phyloP scores from a whole-genome alignment of 805 yeast species.

The Saccharomyces eubayanus region DNA sequence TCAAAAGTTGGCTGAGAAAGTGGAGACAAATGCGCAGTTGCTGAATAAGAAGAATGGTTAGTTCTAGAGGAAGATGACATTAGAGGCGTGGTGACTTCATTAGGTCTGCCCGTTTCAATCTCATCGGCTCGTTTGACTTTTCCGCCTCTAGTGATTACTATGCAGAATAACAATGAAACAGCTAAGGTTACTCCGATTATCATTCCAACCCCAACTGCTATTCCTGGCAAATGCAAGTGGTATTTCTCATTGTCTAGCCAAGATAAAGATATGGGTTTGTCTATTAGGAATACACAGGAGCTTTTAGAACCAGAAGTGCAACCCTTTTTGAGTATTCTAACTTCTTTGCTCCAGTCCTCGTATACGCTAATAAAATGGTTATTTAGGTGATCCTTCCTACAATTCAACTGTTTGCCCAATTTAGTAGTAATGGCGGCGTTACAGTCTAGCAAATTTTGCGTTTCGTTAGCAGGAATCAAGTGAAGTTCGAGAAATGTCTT shows the following conservation, averaged over 20 bases:
- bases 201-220: conserved; percentile 61
- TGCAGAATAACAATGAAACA: conserved; percentile 10
- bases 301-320: conserved; percentile 37
- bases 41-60: not conserved
- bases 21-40: not conserved
- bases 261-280: conserved; percentile 53
- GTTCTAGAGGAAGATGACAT: not conserved
- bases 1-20: not conserved
- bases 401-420: conserved; percentile 36
- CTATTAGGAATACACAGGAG: conserved; percentile 56
- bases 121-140: not conserved
- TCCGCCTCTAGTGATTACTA: conserved; percentile 3
- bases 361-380: conserved; percentile 34
- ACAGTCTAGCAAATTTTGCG: conserved; percentile 42
- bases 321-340: conserved; percentile 52
- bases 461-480: conserved; percentile 51
- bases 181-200: conserved; percentile 45
- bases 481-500: conserved; percentile 58
- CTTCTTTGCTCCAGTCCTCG: conserved; percentile 49
- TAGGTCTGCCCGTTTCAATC: not conserved
- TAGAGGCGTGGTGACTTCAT: not conserved
- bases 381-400: conserved; percentile 36
- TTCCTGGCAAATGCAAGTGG: conserved; percentile 55
- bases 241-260: conserved; percentile 52
- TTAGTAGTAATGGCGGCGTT: conserved; percentile 37